These are phyloP conservation scores for Colletotrichum sp. DNA, from an alignment of 2,329 filamentous ascomycete genomes.

Conservation along the genomic window DNA sequence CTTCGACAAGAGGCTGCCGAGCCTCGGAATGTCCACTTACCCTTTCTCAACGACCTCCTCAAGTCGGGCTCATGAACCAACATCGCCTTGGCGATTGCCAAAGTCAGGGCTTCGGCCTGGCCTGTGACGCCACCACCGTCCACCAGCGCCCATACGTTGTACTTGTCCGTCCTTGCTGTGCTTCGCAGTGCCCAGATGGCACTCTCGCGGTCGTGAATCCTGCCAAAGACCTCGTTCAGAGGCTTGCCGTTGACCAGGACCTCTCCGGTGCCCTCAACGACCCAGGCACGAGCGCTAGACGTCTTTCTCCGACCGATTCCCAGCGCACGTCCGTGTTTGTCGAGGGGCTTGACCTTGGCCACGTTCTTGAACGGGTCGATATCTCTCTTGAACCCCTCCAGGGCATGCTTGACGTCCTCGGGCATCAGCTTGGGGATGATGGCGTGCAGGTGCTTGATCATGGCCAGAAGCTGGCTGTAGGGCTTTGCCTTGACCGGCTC, in stretches of 20 bases:
- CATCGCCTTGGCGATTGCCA: constrained; percentile 88
- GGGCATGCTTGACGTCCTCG: constrained; percentile 65
- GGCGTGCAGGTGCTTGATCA: constrained; percentile 81
- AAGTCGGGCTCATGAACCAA: constrained; percentile 90
- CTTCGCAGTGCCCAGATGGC: constrained; percentile 88
- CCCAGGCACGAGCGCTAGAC: constrained; percentile 81
- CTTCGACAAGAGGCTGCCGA: background rate
- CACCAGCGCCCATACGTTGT: constrained; percentile 91
- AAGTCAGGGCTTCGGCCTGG: constrained; percentile 91
- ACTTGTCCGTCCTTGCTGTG: constrained; percentile 87
- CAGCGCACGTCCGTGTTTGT: constrained; percentile 77
- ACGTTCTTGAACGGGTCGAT: constrained; percentile 73
- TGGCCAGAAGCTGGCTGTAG: constrained; percentile 76
- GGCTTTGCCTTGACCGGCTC: constrained; percentile 78
- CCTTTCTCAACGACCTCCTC: constrained; percentile 85
- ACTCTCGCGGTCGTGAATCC: constrained; percentile 92
- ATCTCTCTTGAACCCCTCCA: constrained; percentile 75
- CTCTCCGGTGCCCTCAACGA: constrained; percentile 93
- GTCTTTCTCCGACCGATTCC: constrained; percentile 88
- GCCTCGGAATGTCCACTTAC: constrained; percentile 58
- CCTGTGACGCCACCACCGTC: constrained; percentile 90
- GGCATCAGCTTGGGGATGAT: constrained; percentile 84
- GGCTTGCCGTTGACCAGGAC: constrained; percentile 88
- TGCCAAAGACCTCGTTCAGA: constrained; percentile 81
- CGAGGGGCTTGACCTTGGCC: constrained; percentile 68